Conservation (phyloP, 805 yeast species). For the Lipomyces mesembrius region DNA sequence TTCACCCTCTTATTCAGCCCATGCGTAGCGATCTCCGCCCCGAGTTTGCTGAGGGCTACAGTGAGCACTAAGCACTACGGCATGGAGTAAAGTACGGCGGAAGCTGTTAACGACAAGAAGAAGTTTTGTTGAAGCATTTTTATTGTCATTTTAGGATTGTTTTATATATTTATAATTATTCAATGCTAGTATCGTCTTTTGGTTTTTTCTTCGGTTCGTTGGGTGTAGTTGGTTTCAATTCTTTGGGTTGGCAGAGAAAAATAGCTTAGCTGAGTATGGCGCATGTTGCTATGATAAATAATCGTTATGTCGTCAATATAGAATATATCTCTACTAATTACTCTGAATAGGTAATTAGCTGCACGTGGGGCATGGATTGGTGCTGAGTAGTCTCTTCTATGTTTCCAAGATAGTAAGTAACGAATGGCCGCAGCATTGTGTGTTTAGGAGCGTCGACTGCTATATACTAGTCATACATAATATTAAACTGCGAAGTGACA, state of each 20-base stretch:
- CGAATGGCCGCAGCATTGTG: too few species aligned
- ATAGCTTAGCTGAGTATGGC: constrained; percentile 11
- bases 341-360: too few species aligned
- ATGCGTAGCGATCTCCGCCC: constrained; percentile 86
- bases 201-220: background rate
- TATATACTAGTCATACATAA: too few species aligned
- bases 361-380: too few species aligned
- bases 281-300: constrained; percentile 4
- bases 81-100: constrained; percentile 22
- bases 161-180: background rate
- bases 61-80: constrained; percentile 36
- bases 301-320: background rate
- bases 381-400: too few species aligned
- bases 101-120: constrained; percentile 13
- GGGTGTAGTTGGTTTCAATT: constrained; percentile 25
- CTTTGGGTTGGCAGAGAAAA: constrained; percentile 32
- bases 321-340: background rate
- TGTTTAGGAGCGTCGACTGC: too few species aligned
- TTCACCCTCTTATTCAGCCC: constrained; percentile 85
- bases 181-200: too few species aligned
- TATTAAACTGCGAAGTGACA: too few species aligned
- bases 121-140: constrained; percentile 21
- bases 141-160: constrained; percentile 20
- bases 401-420: too few species aligned
- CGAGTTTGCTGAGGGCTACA: constrained; percentile 55